Conservation (phyloP, 768 basidiomycete species). For the Mycena alexandri region DNA sequence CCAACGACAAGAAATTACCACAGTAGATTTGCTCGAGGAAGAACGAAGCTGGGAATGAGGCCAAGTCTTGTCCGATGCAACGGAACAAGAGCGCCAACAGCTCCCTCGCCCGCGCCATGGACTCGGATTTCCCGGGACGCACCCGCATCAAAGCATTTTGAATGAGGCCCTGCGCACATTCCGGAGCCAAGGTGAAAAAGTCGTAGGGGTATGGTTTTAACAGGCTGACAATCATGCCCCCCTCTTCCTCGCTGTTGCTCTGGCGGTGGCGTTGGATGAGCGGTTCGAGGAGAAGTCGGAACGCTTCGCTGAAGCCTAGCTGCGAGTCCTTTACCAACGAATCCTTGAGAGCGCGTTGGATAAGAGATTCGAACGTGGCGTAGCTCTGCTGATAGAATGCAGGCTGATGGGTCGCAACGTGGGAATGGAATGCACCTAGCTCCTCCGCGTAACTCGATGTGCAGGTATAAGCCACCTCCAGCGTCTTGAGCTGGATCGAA, state of each 20-base stretch:
- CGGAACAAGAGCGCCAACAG: slow-evolving; percentile 23
- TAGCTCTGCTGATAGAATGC: slow-evolving; percentile 26
- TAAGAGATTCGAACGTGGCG: slow-evolving; percentile 28
- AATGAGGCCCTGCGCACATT: slow-evolving; percentile 28
- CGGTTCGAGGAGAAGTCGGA: slow-evolving; percentile 22
- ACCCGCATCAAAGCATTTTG: slow-evolving; percentile 27
- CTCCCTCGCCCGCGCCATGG: slow-evolving; percentile 22
- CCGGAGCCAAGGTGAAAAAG: slow-evolving; percentile 26
- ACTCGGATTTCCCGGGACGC: slow-evolving; percentile 22
- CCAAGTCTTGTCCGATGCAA: slow-evolving; percentile 15
- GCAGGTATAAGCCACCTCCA: slow-evolving; percentile 22
- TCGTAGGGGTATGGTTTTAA: slow-evolving; percentile 16
- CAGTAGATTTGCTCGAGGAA: slow-evolving; percentile 33
- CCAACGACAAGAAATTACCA: slow-evolving; percentile 30
- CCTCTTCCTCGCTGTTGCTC: slow-evolving; percentile 18
- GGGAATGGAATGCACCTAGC: slow-evolving; percentile 30
- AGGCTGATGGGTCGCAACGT: slow-evolving; percentile 31
- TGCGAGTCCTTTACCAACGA: slow-evolving; percentile 14
- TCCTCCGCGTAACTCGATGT: slow-evolving; percentile 16
- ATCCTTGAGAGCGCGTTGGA: slow-evolving; percentile 22
- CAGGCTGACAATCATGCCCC: slow-evolving; percentile 22
- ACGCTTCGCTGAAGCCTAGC: slow-evolving; percentile 17
- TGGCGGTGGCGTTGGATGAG: slow-evolving; percentile 29
- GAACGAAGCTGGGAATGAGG: slow-evolving; percentile 30
- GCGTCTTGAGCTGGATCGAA: slow-evolving; percentile 28